A percentile compares a stretch with the other conserved stretches of the same genome.
These are phyloP conservation scores for Lactifluus hygrophoroides DNA, from an alignment of 768 basidiomycete genomes.

Conservation along the genomic window DNA sequence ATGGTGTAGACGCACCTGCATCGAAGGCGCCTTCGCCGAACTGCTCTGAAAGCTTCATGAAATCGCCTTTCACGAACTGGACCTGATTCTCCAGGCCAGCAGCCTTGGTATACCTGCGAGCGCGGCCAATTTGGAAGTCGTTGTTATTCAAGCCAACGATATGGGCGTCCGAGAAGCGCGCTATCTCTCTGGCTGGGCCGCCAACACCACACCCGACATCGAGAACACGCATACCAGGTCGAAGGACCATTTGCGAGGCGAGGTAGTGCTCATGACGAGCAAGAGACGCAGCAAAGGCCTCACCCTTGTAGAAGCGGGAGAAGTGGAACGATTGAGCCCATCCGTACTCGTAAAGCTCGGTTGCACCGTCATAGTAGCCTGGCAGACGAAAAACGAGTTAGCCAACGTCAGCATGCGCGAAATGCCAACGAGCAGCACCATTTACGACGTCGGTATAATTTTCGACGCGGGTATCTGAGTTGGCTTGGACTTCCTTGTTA, in stretches of 20 bases:
- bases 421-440: slow-evolving; percentile 39
- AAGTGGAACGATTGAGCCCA: slow-evolving; percentile 94
- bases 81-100: slow-evolving; percentile 73
- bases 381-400: background rate
- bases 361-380: slow-evolving; percentile 98
- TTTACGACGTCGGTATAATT: slow-evolving; percentile 93
- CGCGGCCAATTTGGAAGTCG: slow-evolving; percentile 87
- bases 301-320: slow-evolving; percentile 93
- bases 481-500: slow-evolving; percentile 50
- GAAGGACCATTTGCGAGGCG: slow-evolving; percentile 73
- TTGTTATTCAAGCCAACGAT: slow-evolving; percentile 94
- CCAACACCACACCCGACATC: slow-evolving; percentile 99
- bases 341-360: slow-evolving; percentile 90
- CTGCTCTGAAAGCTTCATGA: slow-evolving; percentile 87
- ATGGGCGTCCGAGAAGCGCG: slow-evolving; percentile 76
- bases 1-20: slow-evolving; percentile 53
- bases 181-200: slow-evolving; percentile 93
- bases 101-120: slow-evolving; percentile 68
- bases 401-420: background rate
- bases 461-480: slow-evolving; percentile 66
- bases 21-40: slow-evolving; percentile 94
- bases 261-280: slow-evolving; percentile 99
- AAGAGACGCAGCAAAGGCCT: slow-evolving; percentile 62
- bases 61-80: slow-evolving; percentile 85
- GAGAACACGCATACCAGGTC: slow-evolving; percentile 89